Base-by-base conservation (phyloP, 345 rosid genomes). In the Toxicodendron radicans region DNA sequence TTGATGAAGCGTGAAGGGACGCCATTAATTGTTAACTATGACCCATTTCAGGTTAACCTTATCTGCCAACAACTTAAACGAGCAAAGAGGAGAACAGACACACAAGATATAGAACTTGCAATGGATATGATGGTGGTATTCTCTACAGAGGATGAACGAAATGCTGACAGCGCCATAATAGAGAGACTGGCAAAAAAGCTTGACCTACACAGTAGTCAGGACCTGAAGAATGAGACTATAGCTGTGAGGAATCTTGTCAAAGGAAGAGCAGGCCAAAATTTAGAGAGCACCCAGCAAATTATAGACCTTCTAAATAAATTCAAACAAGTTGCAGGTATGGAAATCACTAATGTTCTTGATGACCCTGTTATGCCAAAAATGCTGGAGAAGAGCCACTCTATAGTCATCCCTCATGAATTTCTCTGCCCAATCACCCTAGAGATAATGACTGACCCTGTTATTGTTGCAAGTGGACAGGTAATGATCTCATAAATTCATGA, bases 381-480 rank as follows among this genome's bases (percentile, higher is more conserved):
- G 66, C 71, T 83, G 38, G 41, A 68, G 18, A 90, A 90, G 66
- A 69, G 74, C 23, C 81, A 72, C 0, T 89, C 96, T 63, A 64
- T 85, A 21, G 59, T 86, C 30, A 86, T 93, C 68, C 98, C 98
- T 20, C 82, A 86, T 33, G 98, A 91, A 74, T 93, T 91, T 77
- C 84, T 88, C 63, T 90, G 95, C 72, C 97, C 97, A 6, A 91
- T 93, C 71, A 87, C 97, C 0, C 90, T 91, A 4, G 93, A 91
- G 68, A 85, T 93, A 30, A 93, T 93, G 92, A 80, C 69, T 7
- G 93, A 93, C 59, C 98, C 98, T 11, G 95, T 93, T 54, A 90
- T 90, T 16, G 79, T 93, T 38, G 88, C 95, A 3, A 82, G 83
- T 66, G 97, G 98, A 73, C 97, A 90, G 98, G 98, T 93, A 35